Evolutionary conservation across 768 basidiomycete genomes (phyloP).

Genomic region (Lactarius sanguifluus): DNA sequence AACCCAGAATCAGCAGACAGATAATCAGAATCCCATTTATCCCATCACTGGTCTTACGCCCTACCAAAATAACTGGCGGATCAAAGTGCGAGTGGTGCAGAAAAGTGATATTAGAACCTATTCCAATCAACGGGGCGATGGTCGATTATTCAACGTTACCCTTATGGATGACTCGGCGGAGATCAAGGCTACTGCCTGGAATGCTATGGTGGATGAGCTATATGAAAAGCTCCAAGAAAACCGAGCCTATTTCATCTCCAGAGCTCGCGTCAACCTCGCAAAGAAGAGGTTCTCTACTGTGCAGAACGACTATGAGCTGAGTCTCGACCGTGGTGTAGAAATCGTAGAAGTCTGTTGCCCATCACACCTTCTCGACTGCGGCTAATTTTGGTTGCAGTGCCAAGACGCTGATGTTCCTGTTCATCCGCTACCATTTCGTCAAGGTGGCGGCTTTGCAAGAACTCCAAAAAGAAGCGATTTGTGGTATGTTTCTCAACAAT

Average conservation of each 20-base stretch:
- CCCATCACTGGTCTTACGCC: constrained; percentile 95
- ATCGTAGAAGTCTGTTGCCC: constrained; percentile 68
- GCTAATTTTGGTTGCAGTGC: constrained; percentile 52
- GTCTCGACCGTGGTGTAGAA: constrained; percentile 79
- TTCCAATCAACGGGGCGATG: constrained; percentile 88
- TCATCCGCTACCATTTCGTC: constrained; percentile 82
- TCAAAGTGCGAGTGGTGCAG: constrained; percentile 89
- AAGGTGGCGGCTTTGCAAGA: constrained; percentile 60
- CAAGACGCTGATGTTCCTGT: constrained; percentile 76
- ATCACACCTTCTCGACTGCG: not conserved
- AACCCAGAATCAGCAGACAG: constrained; percentile 17
- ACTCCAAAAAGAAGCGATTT: constrained; percentile 74
- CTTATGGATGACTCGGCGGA: constrained; percentile 94
- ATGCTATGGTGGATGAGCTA: constrained; percentile 75
- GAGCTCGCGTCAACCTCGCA: constrained; percentile 89
- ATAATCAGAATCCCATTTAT: constrained; percentile 46
- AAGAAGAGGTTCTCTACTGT: constrained; percentile 96
- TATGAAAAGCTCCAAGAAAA: constrained; percentile 87
- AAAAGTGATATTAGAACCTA: constrained; percentile 90
- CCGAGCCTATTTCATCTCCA: constrained; percentile 89
- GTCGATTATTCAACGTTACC: constrained; percentile 90
- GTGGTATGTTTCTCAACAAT: constrained; percentile 52
- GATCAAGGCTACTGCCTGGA: constrained; percentile 92
- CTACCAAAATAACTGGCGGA: constrained; percentile 98
- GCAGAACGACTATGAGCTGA: constrained; percentile 90